Conservation (phyloP, 768 basidiomycete genomes). For the Boletus fagicola region DNA sequence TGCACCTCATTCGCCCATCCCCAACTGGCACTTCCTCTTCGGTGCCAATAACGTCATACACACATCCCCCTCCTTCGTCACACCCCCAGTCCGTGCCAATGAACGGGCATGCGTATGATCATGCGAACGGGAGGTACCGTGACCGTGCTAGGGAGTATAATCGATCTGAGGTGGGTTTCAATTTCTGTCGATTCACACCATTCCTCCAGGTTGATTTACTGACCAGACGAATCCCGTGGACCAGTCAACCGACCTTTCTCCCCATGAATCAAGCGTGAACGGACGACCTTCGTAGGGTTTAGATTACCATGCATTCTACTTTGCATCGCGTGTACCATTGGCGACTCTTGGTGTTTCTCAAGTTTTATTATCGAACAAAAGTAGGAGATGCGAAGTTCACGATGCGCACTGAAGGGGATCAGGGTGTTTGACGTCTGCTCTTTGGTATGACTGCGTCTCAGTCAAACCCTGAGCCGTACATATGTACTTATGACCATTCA, state of each 20-base stretch:
- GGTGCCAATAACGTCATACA: conserved; percentile 17
- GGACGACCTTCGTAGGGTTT: conserved; percentile 23
- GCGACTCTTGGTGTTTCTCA: background rate
- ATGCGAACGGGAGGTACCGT: conserved; percentile 29
- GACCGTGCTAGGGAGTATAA: conserved; percentile 28
- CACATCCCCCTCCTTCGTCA: conserved; percentile 10
- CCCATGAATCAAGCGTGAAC: conserved; percentile 23
- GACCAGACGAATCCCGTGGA: conserved; percentile 14
- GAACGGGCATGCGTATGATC: conserved; percentile 27
- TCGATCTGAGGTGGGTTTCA: conserved; percentile 13
- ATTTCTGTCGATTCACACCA: background rate
- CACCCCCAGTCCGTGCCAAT: conserved; percentile 12
- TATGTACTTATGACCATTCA: background rate
- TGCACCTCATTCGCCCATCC: conserved; percentile 32
- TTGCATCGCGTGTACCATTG: background rate
- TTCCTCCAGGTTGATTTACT: background rate
- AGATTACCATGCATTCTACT: background rate
- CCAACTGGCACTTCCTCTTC: conserved; percentile 23
- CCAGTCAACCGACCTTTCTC: conserved; percentile 21
- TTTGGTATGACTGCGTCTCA: background rate
- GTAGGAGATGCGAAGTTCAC: background rate
- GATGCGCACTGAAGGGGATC: background rate
- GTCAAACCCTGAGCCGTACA: background rate
- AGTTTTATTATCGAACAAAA: background rate
- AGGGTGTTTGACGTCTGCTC: background rate